Percentiles rank a stretch among this genome's conserved stretches.
These are phyloP conservation scores for Calonectria honghensis DNA, from an alignment of 2,329 filamentous ascomycete genomes.

Conservation along the genomic window DNA sequence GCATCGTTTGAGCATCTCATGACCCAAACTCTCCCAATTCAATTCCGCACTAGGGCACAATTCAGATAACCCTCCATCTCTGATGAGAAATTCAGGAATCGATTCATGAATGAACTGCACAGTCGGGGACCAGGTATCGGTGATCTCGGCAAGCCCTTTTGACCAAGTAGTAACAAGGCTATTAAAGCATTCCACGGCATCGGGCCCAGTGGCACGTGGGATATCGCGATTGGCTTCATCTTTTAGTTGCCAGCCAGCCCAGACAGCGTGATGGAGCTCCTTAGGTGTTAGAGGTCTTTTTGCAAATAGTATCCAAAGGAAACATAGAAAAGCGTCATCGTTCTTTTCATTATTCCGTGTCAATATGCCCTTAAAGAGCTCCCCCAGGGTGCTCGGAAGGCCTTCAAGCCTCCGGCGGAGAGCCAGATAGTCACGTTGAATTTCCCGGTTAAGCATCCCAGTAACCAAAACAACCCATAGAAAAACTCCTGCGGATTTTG, in stretches of 20 bases:
- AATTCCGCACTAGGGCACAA: constrained; percentile 59
- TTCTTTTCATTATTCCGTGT: constrained; percentile 65
- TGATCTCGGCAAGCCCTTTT: constrained; percentile 70
- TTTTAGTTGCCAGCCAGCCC: constrained; percentile 49
- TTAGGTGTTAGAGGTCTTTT: constrained; percentile 62
- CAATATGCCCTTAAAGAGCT: constrained; percentile 71
- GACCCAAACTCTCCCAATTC: constrained; percentile 59
- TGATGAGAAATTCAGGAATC: constrained; percentile 67
- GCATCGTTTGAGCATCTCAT: constrained; percentile 66
- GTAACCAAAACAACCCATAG: constrained; percentile 66
- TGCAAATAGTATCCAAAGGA: constrained; percentile 73
- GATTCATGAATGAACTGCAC: constrained; percentile 74
- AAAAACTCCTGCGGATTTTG: constrained; percentile 64
- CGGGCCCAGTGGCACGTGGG: constrained; percentile 41
- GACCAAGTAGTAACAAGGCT: constrained; percentile 64
- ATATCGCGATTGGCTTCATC: constrained; percentile 52
- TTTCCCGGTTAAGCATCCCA: constrained; percentile 61
- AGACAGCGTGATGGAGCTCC: constrained; percentile 68
- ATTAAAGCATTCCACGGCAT: constrained; percentile 22
- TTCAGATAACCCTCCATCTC: constrained; percentile 55
- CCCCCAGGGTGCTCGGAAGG: constrained; percentile 63
- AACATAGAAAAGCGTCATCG: constrained; percentile 64
- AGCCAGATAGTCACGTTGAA: constrained; percentile 50
- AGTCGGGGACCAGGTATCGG: constrained; percentile 53
- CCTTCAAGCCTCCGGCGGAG: constrained; percentile 56